A percentile compares a stretch with the other conserved stretches of the same genome.
phyloP scores from a whole-genome alignment of 805 yeast genomes.

The Candida krabiensis region DNA sequence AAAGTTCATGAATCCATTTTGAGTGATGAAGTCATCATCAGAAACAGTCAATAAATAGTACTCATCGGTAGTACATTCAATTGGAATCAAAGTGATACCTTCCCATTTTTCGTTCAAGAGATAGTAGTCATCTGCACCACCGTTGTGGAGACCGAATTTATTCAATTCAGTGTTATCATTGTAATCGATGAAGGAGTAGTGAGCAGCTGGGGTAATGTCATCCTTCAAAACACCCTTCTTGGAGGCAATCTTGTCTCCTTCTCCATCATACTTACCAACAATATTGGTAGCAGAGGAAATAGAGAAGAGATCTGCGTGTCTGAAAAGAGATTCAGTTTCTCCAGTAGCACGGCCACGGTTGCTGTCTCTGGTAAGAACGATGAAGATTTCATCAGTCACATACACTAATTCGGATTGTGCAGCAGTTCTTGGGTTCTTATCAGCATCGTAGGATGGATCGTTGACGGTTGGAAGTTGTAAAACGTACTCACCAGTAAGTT shows the following conservation, averaged over 20 bases:
- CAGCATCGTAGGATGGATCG: slow-evolving; percentile 18
- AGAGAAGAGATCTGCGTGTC: slow-evolving; percentile 31
- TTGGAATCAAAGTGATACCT: slow-evolving; percentile 31
- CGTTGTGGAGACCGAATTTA: slow-evolving; percentile 35
- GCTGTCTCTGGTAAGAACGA: slow-evolving; percentile 33
- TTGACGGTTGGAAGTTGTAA: slow-evolving; percentile 28
- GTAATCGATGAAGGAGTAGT: slow-evolving; percentile 28
- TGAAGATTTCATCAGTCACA: slow-evolving; percentile 27
- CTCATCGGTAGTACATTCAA: slow-evolving; percentile 31
- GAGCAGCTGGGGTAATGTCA: slow-evolving; percentile 26
- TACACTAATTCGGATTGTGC: slow-evolving; percentile 32
- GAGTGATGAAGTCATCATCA: slow-evolving; percentile 34
- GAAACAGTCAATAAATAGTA: slow-evolving; percentile 27
- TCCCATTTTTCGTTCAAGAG: slow-evolving; percentile 36
- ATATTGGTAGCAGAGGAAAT: slow-evolving; percentile 30
- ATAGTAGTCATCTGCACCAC: slow-evolving; percentile 27
- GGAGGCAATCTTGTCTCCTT: slow-evolving; percentile 27
- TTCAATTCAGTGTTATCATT: slow-evolving; percentile 26
- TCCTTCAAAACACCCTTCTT: slow-evolving; percentile 23
- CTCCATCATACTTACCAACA: slow-evolving; percentile 29
- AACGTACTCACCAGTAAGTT: slow-evolving; percentile 30
- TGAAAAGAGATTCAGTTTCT: slow-evolving; percentile 25
- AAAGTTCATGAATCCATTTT: slow-evolving; percentile 28
- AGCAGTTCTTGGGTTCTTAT: slow-evolving; percentile 29
- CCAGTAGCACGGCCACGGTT: slow-evolving; percentile 25